Percentiles rank a stretch among this genome's conserved stretches.
Conservation (phyloP, 352 stramenopile genomes). For the Peronospora destructor region DNA sequence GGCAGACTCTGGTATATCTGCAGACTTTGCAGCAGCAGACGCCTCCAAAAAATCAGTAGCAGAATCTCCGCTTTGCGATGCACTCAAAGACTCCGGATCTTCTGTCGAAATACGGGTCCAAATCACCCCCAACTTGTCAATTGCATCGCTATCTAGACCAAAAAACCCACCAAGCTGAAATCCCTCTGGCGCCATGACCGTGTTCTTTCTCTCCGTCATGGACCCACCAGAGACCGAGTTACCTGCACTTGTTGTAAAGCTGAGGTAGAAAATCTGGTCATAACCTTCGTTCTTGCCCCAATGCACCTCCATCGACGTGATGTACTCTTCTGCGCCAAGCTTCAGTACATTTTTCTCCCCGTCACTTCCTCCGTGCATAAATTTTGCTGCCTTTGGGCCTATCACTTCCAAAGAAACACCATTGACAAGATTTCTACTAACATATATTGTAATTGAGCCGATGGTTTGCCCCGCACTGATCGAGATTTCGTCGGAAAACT, state of each 20-base stretch:
- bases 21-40: not conserved
- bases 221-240: slow-evolving; percentile 14
- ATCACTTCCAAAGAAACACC: slow-evolving; percentile 17
- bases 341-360: slow-evolving; percentile 6
- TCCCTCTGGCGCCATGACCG: slow-evolving; percentile 17
- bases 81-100: not conserved
- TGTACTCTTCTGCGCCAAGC: slow-evolving; percentile 9
- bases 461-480: slow-evolving; percentile 14
- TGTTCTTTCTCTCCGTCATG: slow-evolving; percentile 12
- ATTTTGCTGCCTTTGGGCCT: slow-evolving; percentile 11
- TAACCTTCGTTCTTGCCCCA: slow-evolving; percentile 15
- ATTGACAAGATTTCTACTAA: slow-evolving; percentile 7
- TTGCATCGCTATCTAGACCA: slow-evolving; percentile 14
- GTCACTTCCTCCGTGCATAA: slow-evolving; percentile 23
- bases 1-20: not conserved
- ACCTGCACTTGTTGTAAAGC: slow-evolving; percentile 16
- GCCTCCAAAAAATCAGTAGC: too few relatives aligned
- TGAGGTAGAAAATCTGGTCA: slow-evolving; percentile 21
- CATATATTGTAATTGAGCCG: slow-evolving; percentile 17
- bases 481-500: slow-evolving; percentile 19
- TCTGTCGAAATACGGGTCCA: slow-evolving; percentile 17
- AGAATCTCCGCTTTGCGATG: not conserved
- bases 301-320: slow-evolving; percentile 27
- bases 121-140: slow-evolving; percentile 22
- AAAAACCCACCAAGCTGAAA: slow-evolving; percentile 27